Base-by-base conservation (phyloP, 2,329 filamentous ascomycete species). In the Plenodomus lindquistii region DNA sequence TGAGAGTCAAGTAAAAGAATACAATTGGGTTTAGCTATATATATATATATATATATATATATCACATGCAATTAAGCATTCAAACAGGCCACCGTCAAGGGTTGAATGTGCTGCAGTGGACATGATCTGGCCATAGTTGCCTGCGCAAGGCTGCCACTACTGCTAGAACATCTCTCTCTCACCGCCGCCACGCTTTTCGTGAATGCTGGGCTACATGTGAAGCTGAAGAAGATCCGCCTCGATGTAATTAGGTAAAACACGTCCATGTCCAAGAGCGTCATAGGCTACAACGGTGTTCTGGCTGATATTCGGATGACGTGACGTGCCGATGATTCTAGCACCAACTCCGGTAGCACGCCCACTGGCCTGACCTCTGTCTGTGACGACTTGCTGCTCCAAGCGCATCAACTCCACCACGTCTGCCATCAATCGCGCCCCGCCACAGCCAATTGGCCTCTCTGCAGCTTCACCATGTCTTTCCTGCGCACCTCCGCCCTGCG, bases 401-500 rank as follows among this genome's bases (percentile, higher is more conserved):
- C 51, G 46, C 48, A 54, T 44, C 50, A 46, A 31, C 48, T 42
- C 41, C 37, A 35, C 24, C 20, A 34, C 51, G 29, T 38, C 44
- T 50, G 46, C 42, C 61, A 54, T 64, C 65, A 69, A 70, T 71
- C 68, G 62, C 62, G 61, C 55, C 54, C 61, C 50, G 48, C 47
- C 58, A 59, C 56, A 58, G 62, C 58, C 69, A 71, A 72, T 71
- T 72, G 63, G 36, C 36, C 50, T 52, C 46, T 35, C 53, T 44
- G 41, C 64, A 71, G 64, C 68, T 71, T 62, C 66, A 69, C 42
- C 45, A 76, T 76, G 73, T 67, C 71, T 60, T 67, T 75, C 35
- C 45, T 69, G 45, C 64, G 73, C 55, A 63, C 67, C 37, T 59
- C 69, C 19, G 57, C 68, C 43, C 63, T 74, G 37, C 71, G 73